phyloP scores from a whole-genome alignment of 106 monocot species.

The Posidonia australis region DNA sequence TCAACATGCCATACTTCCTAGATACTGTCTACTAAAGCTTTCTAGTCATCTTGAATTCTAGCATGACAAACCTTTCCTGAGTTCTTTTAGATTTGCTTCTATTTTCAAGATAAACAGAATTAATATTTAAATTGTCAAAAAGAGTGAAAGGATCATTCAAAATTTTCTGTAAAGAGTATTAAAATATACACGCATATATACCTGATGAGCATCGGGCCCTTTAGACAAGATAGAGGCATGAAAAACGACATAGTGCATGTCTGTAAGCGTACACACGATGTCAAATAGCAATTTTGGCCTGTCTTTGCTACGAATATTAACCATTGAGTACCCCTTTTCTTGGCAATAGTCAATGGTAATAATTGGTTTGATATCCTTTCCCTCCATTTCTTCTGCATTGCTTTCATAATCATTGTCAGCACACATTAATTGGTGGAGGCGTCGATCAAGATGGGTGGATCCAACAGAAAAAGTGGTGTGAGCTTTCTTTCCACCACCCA shows the following conservation, averaged over 20 bases:
- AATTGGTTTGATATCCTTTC: constrained; percentile 12
- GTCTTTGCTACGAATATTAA: constrained; percentile 74
- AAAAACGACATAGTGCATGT: constrained; percentile 84
- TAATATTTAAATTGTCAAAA: not conserved
- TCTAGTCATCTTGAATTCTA: no score
- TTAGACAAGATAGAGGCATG: constrained; percentile 86
- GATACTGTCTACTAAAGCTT: no score
- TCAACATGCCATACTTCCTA: no score
- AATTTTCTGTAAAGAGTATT: not conserved
- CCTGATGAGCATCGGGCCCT: constrained; percentile 64
- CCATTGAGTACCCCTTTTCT: constrained; percentile 84
- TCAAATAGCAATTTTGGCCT: constrained; percentile 78
- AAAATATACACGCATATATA: constrained; percentile 9
- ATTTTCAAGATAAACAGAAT: not conserved
- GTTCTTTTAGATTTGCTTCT: not conserved
- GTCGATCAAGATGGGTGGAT: constrained; percentile 64
- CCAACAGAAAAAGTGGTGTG: constrained; percentile 44
- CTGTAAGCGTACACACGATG: constrained; percentile 87
- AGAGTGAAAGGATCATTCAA: not conserved
- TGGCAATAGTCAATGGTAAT: constrained; percentile 66
- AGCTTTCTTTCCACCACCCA: constrained; percentile 43
- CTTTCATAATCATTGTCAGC: constrained; percentile 64
- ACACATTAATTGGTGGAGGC: constrained; percentile 87
- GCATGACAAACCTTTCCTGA: not conserved
- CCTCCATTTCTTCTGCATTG: constrained; percentile 11